Evolutionary conservation across 2,329 filamentous ascomycete genomes (phyloP), one percentile per base, ranked within the genome.

Genomic region (Phaeosphaeria sp.): DNA sequence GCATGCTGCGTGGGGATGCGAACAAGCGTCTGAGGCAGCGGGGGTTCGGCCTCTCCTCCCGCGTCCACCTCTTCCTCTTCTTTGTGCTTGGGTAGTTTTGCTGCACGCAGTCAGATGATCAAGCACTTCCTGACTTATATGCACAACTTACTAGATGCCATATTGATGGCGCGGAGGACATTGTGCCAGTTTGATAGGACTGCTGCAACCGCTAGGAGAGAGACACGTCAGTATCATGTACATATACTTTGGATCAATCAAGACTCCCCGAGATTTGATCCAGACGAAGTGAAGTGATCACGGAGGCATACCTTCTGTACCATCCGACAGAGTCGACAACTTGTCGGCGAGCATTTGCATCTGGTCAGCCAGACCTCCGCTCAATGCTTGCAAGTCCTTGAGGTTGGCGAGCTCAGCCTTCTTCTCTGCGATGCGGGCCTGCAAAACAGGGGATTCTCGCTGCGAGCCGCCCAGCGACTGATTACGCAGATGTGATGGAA

Each of bases 171-270:
- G 64, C 90, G 84, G 59, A 96, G 83, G 63, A 96, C 91, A 68
- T 92, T 93, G 76, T 93, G 90, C 92, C 92, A 96, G 75, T 95
- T 96, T 52, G 89, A 86, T 74, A 96, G 82, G 21, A 96, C 91
- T n/a, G 89, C 86, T 40, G 92, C 91, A 69, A 96, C 92, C 59
- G 90, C 91, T 92, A 53, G 11, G 63, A 50, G 53, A 48, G 48
- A 39, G 53, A 74, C 55, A 62, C 53, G 59, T 74, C 63, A 73
- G 62, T 59, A 54, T 9, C 51, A 42, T 45, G 47, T 50, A 45
- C 40, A 55, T 44, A 18, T 22, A 44, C 42, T 43, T 7, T 45
- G 33, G 24, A 45, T 52, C 39, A 52, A 46, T 45, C 25, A 36
- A 25, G 43, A 36, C 17, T 52, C 18, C 25, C 27, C 27, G 42